Base-by-base conservation (phyloP, 257 asterid genomes). In the Scutellaria baicalensis region DNA sequence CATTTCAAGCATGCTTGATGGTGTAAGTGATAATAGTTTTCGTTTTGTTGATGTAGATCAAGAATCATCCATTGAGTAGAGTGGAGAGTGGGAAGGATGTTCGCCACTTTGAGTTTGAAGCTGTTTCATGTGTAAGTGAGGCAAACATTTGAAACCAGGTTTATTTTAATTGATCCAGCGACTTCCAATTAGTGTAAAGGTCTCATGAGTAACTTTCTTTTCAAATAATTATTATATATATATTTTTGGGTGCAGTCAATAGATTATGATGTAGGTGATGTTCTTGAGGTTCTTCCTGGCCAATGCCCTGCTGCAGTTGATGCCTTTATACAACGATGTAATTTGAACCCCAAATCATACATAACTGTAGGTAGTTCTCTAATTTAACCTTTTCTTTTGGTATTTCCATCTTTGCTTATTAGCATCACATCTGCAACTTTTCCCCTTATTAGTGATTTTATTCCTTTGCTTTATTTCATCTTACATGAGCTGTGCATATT, bases 191-290 rank as follows among this genome's bases (percentile, higher is more conserved):
- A 43, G 47, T 36, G 54, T 2, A 16, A 60, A 59, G 49, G 9
- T 45, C 42, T 5, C 17, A 33, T 36, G 6, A 23, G 10, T n/a
- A n/a, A 38, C 17, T 52, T 61, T 14, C 27, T 68, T 31, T 58
- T 33, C 36, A 36, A 49, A 60, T 73, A 40, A 45, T 71, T 58
- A 55, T 9, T 48, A 16, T 62, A 2, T 2, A 27, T 27, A 27
- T 27, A 27, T 58, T 74, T 63, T 5, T 63, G 47, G 63, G 60
- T 70, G 79, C 84, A 93, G 99, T 73, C 84, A 60, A 79, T 91
- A 54, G 78, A 82, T 62, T 91, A 93, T 75, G 96, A 93, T 42
- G 95, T 89, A 76, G 97, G 99, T 75, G 99, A 89, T 79, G 89
- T 89, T 76, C 82, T 91, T 62, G 95, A 89, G 81, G 82, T 93